Percentiles rank a stretch among this genome's conserved stretches.
Conservation (phyloP, 805 yeast species). For the Metschnikowia koreensis region DNA sequence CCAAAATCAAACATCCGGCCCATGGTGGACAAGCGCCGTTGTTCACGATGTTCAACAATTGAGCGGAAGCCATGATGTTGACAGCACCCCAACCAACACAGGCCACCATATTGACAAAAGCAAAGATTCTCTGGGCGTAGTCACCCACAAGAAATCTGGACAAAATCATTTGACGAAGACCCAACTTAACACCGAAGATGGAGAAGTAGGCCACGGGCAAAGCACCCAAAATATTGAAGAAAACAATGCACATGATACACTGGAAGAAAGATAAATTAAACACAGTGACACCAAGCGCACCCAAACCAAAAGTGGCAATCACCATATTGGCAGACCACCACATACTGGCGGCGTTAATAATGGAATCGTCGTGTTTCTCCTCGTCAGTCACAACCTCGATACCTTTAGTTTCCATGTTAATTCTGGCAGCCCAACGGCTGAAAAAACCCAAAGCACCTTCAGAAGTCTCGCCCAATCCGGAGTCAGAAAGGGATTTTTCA, state of each 20-base stretch:
- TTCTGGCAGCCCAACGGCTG: slow-evolving; percentile 31
- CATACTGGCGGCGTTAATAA: slow-evolving; percentile 76
- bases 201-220: slow-evolving; percentile 82
- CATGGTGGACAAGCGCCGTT: slow-evolving; percentile 70
- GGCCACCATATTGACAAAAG: slow-evolving; percentile 74
- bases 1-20: slow-evolving; percentile 83
- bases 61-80: slow-evolving; percentile 87
- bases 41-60: slow-evolving; percentile 75
- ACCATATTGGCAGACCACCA: slow-evolving; percentile 92
- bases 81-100: slow-evolving; percentile 97
- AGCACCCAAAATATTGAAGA: slow-evolving; percentile 72
- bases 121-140: slow-evolving; percentile 69
- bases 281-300: slow-evolving; percentile 57
- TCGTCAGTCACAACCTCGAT: slow-evolving; percentile 78
- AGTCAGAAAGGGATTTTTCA: slow-evolving; percentile 23
- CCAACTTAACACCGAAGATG: slow-evolving; percentile 76
- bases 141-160: slow-evolving; percentile 79
- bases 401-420: slow-evolving; percentile 59
- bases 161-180: slow-evolving; percentile 84
- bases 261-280: slow-evolving; percentile 75
- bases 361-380: slow-evolving; percentile 66
- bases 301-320: slow-evolving; percentile 76
- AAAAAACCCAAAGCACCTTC: slow-evolving; percentile 26
- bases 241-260: slow-evolving; percentile 60
- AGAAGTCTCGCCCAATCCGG: slow-evolving; percentile 28